Evolutionary conservation across 768 basidiomycete genomes (phyloP).

Genomic region (Aureoboletus auriporus): DNA sequence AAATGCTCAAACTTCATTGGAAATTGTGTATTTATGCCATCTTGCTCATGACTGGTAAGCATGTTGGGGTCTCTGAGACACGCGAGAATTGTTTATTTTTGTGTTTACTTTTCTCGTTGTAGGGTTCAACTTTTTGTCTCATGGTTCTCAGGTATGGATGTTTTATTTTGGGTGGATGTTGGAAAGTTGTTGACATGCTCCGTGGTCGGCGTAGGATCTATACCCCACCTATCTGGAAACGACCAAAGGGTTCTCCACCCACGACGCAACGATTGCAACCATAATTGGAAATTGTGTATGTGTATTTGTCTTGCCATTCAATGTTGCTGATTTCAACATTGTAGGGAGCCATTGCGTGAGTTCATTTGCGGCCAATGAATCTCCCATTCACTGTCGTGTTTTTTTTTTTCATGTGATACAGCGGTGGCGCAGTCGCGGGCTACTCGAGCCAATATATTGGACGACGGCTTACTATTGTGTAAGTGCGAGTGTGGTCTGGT

Average conservation of each 20-base stretch:
- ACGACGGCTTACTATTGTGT: conserved; percentile 72
- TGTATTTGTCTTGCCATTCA: conserved; percentile 5
- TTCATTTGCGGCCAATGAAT: conserved; percentile 10
- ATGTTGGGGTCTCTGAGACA: not conserved
- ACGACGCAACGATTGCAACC: conserved; percentile 67
- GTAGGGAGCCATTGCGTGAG: conserved; percentile 45
- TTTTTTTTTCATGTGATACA: conserved; percentile 7
- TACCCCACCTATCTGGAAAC: conserved; percentile 73
- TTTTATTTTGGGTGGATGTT: not conserved
- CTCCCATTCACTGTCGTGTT: not conserved
- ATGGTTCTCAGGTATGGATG: conserved; percentile 55
- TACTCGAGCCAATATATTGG: conserved; percentile 72
- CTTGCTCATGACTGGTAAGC: conserved; percentile 64
- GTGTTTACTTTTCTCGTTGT: not conserved
- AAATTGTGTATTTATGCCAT: conserved; percentile 78
- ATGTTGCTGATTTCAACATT: not conserved
- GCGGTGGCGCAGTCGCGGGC: conserved; percentile 69
- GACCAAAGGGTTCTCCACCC: conserved; percentile 55
- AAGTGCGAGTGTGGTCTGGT: not conserved
- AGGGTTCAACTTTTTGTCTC: conserved; percentile 78
- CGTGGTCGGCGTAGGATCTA: conserved; percentile 42
- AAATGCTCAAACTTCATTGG: conserved; percentile 84
- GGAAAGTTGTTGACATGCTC: not conserved
- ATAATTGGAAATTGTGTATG: conserved; percentile 75
- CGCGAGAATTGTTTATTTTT: not conserved